Percentiles rank a stretch among this genome's conserved stretches.
Evolutionary conservation across 305 asterid genomes (phyloP).

Genomic region (Solanum hybrid): DNA sequence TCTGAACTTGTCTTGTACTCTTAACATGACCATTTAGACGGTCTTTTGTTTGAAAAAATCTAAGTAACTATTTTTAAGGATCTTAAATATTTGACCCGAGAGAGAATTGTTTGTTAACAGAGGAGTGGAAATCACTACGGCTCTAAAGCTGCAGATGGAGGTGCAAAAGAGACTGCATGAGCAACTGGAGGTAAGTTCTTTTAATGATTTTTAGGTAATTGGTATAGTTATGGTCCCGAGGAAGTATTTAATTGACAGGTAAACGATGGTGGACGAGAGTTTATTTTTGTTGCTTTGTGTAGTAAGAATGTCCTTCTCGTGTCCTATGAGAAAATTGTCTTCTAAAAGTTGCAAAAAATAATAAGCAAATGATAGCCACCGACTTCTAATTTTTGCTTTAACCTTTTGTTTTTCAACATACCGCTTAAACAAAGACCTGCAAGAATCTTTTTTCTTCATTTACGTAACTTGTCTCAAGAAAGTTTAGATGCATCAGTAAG

Average conservation of each 20-base stretch:
- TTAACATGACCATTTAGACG: conserved; percentile 2
- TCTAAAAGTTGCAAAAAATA: not conserved
- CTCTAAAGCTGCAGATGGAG: conserved; percentile 99
- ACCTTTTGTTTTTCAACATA: not conserved
- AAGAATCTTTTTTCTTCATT: not conserved
- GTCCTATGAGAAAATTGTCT: not conserved
- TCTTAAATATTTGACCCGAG: not conserved
- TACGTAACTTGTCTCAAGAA: not conserved
- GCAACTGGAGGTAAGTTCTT: conserved; percentile 72
- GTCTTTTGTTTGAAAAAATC: not conserved
- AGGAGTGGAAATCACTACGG: conserved; percentile 93
- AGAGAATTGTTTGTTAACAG: conserved; percentile 30
- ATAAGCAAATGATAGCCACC: not conserved
- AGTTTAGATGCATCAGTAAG: not conserved
- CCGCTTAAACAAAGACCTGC: not conserved
- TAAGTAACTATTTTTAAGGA: not conserved
- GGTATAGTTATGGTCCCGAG: not conserved
- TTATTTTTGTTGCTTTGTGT: not conserved
- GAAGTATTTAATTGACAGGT: not conserved
- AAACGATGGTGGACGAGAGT: not conserved
- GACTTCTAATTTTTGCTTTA: too few species aligned
- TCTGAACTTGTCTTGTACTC: not conserved
- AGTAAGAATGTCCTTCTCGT: not conserved
- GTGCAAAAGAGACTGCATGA: conserved; percentile 96
- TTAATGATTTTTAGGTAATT: not conserved